A percentile compares a stretch with the other conserved stretches of the same genome.
These are phyloP conservation scores for Phytophthora pisi DNA, from an alignment of 352 stramenopile species.

Conservation along the genomic window DNA sequence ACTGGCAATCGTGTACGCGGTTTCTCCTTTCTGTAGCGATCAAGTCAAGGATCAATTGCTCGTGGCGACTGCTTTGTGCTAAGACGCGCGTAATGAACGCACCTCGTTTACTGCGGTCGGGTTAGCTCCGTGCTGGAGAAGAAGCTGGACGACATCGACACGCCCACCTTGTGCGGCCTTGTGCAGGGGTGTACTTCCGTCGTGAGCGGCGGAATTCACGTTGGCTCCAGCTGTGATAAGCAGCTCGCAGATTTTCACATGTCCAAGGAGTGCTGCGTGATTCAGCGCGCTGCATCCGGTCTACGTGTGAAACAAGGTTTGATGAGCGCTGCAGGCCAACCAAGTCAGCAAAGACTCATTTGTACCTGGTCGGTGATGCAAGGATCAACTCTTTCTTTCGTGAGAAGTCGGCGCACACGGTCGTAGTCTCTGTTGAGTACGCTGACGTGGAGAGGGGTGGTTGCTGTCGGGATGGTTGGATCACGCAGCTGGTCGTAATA, in stretches of 20 bases:
- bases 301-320: constrained; percentile 18
- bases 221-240: constrained; percentile 31
- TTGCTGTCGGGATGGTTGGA: constrained; percentile 11
- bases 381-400: constrained; percentile 4
- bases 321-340: background rate
- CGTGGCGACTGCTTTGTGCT: background rate
- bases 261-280: constrained; percentile 45
- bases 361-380: constrained; percentile 35
- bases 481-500: constrained; percentile 38
- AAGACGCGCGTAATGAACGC: background rate
- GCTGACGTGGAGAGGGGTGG: constrained; percentile 40
- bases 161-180: constrained; percentile 48
- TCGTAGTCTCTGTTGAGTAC: constrained; percentile 37
- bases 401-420: constrained; percentile 22
- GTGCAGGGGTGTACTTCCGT: constrained; percentile 39
- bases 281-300: constrained; percentile 38
- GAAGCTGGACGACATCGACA: constrained; percentile 22
- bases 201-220: constrained; percentile 18
- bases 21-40: constrained; percentile 32
- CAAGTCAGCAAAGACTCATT: background rate
- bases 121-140: constrained; percentile 33
- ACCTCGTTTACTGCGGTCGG: constrained; percentile 29
- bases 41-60: background rate
- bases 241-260: constrained; percentile 32
- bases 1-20: constrained; percentile 36